phyloP scores from a whole-genome alignment of 2,329 filamentous ascomycete species.

The Alternaria sp. region DNA sequence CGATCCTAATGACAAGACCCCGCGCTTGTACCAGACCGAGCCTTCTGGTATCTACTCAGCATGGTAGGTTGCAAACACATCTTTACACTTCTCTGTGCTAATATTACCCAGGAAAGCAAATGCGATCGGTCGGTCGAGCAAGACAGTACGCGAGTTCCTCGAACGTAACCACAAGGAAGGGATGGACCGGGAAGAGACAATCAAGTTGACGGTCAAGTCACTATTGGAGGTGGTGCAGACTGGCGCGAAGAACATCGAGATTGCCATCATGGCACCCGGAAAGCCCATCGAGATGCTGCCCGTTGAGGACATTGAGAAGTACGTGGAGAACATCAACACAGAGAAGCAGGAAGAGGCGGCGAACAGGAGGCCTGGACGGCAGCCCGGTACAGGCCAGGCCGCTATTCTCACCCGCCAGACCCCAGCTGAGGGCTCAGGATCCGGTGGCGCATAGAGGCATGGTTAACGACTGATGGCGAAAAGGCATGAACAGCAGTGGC shows the following conservation, averaged over 20 bases:
- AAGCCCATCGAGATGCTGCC: conserved; percentile 92
- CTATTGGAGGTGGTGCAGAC: conserved; percentile 98
- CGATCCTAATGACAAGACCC: conserved; percentile 87
- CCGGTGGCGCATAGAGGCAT: conserved; percentile 16
- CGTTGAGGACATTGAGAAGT: conserved; percentile 93
- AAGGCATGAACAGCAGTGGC: conserved; percentile 39
- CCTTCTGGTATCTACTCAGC: conserved; percentile 99
- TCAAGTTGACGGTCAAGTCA: conserved; percentile 97
- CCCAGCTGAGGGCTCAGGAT: conserved; percentile 46
- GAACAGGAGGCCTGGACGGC: conserved; percentile 77
- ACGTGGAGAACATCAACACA: conserved; percentile 98
- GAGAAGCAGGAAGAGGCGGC: conserved; percentile 99
- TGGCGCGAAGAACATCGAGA: conserved; percentile 99
- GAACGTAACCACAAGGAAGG: conserved; percentile 98
- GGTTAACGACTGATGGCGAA: conserved; percentile 30
- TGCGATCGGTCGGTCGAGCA: conserved; percentile 96
- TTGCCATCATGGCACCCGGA: conserved; percentile 95
- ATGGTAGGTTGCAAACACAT: conserved; percentile 69
- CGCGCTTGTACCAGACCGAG: conserved; percentile 95
- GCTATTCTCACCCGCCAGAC: conserved; percentile 74
- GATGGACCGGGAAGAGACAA: conserved; percentile 95
- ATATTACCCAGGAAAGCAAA: conserved; percentile 84
- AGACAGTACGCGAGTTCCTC: conserved; percentile 97
- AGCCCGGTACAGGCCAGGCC: conserved; percentile 72
- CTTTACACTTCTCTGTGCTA: conserved; percentile 5